A percentile compares a stretch with the other conserved stretches of the same genome.
phyloP scores from a whole-genome alignment of 805 yeast species.

The Ascoidea rubescens region DNA sequence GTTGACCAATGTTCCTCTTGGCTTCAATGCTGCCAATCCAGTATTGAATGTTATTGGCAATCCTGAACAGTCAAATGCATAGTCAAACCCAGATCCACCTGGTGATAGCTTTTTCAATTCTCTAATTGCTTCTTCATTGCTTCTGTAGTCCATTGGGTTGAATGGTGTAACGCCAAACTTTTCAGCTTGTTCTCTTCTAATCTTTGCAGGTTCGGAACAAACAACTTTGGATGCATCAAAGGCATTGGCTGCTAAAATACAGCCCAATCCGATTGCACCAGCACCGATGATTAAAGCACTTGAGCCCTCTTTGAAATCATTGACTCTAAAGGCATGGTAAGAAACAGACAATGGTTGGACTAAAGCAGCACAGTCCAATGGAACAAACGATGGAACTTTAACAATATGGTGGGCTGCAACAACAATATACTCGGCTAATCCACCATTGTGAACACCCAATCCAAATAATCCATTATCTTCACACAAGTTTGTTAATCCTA shows the following conservation, averaged over 20 bases:
- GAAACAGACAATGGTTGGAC: constrained; percentile 44
- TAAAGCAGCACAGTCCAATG: constrained; percentile 40
- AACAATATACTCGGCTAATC: constrained; percentile 29
- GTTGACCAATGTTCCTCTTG: constrained; percentile 30
- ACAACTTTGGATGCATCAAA: constrained; percentile 34
- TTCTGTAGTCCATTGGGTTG: constrained; percentile 23
- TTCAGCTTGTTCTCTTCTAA: constrained; percentile 48
- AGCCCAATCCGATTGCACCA: constrained; percentile 51
- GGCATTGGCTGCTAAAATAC: constrained; percentile 39
- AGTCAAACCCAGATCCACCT: constrained; percentile 31
- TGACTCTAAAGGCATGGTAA: constrained; percentile 41
- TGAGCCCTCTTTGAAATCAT: constrained; percentile 28
- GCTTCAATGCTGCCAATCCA: constrained; percentile 24
- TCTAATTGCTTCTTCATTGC: constrained; percentile 17
- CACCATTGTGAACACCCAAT: constrained; percentile 36
- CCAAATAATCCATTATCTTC: constrained; percentile 29
- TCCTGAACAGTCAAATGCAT: constrained; percentile 41
- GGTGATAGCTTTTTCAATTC: constrained; percentile 23
- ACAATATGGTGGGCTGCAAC: constrained; percentile 24
- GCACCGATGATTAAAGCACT: constrained; percentile 41
- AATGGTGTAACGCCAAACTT: constrained; percentile 29
- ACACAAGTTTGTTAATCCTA: constrained; percentile 33
- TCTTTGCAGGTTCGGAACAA: constrained; percentile 45
- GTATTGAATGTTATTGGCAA: constrained; percentile 30
- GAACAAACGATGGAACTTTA: constrained; percentile 24